Base-by-base conservation (phyloP, 2,329 filamentous ascomycete species). In the Aspergillus nomiae region DNA sequence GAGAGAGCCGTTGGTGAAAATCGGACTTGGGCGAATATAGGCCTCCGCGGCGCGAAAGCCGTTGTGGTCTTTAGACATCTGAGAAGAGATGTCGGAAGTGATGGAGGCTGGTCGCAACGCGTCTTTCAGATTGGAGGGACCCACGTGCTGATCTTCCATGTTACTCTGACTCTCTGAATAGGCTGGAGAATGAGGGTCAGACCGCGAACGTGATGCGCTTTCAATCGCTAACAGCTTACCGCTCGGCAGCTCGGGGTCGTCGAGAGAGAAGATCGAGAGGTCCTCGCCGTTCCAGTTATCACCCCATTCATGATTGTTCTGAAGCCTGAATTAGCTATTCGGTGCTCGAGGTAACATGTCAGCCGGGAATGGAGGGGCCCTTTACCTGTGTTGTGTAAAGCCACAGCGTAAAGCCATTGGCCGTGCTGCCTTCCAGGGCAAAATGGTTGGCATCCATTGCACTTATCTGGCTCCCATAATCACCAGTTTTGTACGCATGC, bases 261-360 rank as follows among this genome's bases (percentile, higher is more conserved):
- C 94, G 6, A 87, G 70, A 0, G 92, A 97, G 74, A 89, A 90
- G 60, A 99, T 95, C 6, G 94, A 97, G 38, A 99, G 80, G 75
- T 99, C 95, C 77, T 99, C 95, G 54, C 95, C 95, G 69, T 99
- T 99, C 95, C 95, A 99, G 68, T 92, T 88, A 72, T 99, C 95
- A 60, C 95, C 95, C 80, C 92, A 90, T 73, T 90, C 84, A 74
- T 99, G 95, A 65, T 90, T 90, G 74, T 98, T 99, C 85, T 91
- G 68, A 12, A 53, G n/a, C 50, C 38, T 36, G 1, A 8, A 61
- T 63, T 11, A 57, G 34, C 58, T 24, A 56, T 38, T 55, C 5
- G 54, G 41, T 48, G 14, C 56, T n/a, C 53, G 38, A 11, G 41
- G 45, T 26, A 55, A 14, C 16, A 9, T 4, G 50, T 36, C 43